Percentiles rank a stretch among this genome's conserved stretches.
These are phyloP conservation scores for Hondaea fermentalgiana DNA, from an alignment of 108 stramenopile genomes.

Conservation along the genomic window DNA sequence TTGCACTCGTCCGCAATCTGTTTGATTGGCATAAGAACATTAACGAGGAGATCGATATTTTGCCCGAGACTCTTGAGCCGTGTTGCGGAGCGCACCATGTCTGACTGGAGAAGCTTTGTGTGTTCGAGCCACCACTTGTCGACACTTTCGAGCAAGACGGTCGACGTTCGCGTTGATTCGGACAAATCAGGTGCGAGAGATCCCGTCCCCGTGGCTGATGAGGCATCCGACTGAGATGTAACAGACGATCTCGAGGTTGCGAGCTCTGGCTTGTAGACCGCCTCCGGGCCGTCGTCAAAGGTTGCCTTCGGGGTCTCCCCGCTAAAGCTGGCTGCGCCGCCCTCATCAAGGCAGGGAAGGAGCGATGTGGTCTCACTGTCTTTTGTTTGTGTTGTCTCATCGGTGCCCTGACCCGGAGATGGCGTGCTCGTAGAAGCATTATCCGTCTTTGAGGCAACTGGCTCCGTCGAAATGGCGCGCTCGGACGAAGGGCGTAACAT, in stretches of 20 bases:
- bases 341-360: too few relatives aligned
- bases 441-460: not conserved
- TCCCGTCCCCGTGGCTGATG: too few relatives aligned
- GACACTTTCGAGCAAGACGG: not conserved
- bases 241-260: too few relatives aligned
- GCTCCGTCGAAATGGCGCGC: not conserved
- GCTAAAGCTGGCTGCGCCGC: too few relatives aligned
- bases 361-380: too few relatives aligned
- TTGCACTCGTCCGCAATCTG: not conserved
- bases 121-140: slow-evolving; percentile 10
- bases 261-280: too few relatives aligned
- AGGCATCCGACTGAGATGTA: too few relatives aligned
- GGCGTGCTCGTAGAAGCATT: too few relatives aligned
- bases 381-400: too few relatives aligned
- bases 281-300: too few relatives aligned
- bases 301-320: too few relatives aligned
- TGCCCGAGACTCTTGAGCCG: not conserved
- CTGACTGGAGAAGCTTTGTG: not conserved
- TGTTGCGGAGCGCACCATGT: not conserved
- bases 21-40: not conserved
- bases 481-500: not conserved
- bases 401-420: too few relatives aligned
- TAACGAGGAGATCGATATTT: not conserved
- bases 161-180: not conserved
- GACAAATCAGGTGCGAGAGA: not conserved